Evolutionary conservation across 192 early-diverging fungal species (phyloP), one percentile per base, ranked within the genome.

Genomic region (Coemansia sp.): DNA sequence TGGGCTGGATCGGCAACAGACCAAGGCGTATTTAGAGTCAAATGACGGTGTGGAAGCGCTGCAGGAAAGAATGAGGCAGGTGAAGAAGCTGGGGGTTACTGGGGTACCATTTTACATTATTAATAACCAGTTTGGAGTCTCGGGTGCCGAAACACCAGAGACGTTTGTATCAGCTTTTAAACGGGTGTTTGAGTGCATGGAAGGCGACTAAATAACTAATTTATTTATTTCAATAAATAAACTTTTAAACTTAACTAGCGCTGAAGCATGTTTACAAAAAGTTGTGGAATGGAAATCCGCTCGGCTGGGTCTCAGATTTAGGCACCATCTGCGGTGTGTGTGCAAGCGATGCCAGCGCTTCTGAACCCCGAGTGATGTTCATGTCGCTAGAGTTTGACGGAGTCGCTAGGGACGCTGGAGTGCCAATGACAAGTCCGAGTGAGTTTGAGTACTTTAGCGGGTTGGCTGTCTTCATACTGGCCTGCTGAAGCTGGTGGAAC

Each of bases 101-200:
- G 90, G 92, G 45, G 92, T 93, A 17, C 92, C 92, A 29, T 82
- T 87, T 56, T 87, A 89, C 58, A 84, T 82, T 11, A 86, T 92
- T 63, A 69, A 84, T 12, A 72, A 84, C 49, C 86, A 77, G 61
- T 89, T 84, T 53, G 82, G 77, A 2, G 72, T 93, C 17, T 85
- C 85, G 35, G 91, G 89, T 12, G 91, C 89, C 0, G 89, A 92
- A 49, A 83, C 85, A 2, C 86, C 87, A 10, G 79, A 85, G 25
- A 82, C 75, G 0, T 87, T 92, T 62, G 52, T 86, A 22, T 72
- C 82, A 14, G 77, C 88, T 14, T 89, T 89, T 65, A 75, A 80
- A 59, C 58, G 82, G 55, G 69, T 83, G 7, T 64, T 71, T 11
- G 16, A 45, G 41, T 45, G 41, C 41, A 45, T 12, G 3, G 41